Base-by-base conservation (phyloP, 768 basidiomycete species). In the Terana coerulea region DNA sequence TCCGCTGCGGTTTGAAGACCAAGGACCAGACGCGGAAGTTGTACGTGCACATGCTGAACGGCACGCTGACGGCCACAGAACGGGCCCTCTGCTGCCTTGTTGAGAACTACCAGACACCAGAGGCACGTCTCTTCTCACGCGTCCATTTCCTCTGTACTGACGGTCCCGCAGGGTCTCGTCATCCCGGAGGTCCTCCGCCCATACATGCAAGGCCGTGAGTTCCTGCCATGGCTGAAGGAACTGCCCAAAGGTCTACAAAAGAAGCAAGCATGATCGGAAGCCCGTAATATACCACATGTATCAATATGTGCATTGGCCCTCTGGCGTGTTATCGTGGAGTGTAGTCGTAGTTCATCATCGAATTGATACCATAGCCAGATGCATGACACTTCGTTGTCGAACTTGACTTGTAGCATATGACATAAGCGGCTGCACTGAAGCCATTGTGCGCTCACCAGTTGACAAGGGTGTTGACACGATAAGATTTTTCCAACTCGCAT, bases 41-140 rank as follows among this genome's bases (percentile, higher is more conserved):
- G 4, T 98, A 98, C 70, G 95, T 97, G 4, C 97, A 99, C 75
- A 99, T 99, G 97, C 73, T 99, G 64, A 99, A 99, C 68, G 95
- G 93, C 30, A 99, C 97, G 3, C 78, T 99, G 39, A 97, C 94
- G 61, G 97, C 97, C 1, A 98, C 97, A 1, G 91, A 95, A 71
- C 90, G 97, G 33, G 91, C 97, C 1, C 74, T 98, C 17, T 98
- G 95, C 70, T 98, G 97, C 69, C 62, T 99, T 51, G 95, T 93
- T n/a, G 97, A 99, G 73, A 98, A 98, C 69, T 93, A 95, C 67
- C 97, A 99, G 72, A 98, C 94, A 0, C 78, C 88, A 0, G 93
- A 97, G 44, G 95, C 95, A 61, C 51, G 85, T 75, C 46, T 14
- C 10, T 19, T 11, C 8, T 26, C 35, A 47, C 15, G 28, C n/a